phyloP scores from a whole-genome alignment of 495 filamentous ascomycete genomes.

The Penicillium flavigenum region DNA sequence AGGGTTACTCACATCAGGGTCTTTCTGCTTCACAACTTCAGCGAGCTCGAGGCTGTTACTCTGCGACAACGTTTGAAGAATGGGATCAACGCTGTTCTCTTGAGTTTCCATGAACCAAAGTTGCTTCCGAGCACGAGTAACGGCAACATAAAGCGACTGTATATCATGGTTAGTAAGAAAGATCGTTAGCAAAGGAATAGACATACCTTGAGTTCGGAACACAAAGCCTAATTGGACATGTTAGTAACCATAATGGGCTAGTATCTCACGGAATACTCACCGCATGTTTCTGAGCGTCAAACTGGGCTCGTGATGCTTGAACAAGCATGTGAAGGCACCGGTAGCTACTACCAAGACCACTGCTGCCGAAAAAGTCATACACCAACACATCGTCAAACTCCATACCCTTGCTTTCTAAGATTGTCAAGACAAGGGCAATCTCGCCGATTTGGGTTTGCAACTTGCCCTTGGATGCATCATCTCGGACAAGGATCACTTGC shows the following conservation, averaged over 20 bases:
- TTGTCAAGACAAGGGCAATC: constrained; percentile 39
- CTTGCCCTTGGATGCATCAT: constrained; percentile 29
- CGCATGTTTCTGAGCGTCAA: constrained; percentile 25
- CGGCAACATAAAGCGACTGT: constrained; percentile 33
- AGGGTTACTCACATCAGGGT: constrained; percentile 7
- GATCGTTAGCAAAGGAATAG: not conserved
- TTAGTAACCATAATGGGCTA: not conserved
- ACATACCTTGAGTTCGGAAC: constrained; percentile 27
- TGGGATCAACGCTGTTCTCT: constrained; percentile 13
- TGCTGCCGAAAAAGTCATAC: constrained; percentile 34
- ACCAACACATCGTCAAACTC: constrained; percentile 47
- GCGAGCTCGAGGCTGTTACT: constrained; percentile 4
- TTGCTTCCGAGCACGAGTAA: constrained; percentile 28
- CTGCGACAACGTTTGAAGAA: constrained; percentile 14
- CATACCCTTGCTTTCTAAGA: constrained; percentile 49
- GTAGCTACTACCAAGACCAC: constrained; percentile 20
- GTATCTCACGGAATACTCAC: not conserved
- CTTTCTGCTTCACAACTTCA: constrained; percentile 19
- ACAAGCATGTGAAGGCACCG: constrained; percentile 16
- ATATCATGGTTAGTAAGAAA: not conserved
- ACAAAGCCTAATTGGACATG: constrained; percentile 15
- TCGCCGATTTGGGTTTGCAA: constrained; percentile 32
- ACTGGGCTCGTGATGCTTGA: constrained; percentile 2
- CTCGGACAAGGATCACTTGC: constrained; percentile 46
- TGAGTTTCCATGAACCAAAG: constrained; percentile 30